A percentile compares a stretch with the other conserved stretches of the same genome.
Evolutionary conservation across 1,284 basidiomycete species (phyloP).

Genomic region (Termitomyces sp.): DNA sequence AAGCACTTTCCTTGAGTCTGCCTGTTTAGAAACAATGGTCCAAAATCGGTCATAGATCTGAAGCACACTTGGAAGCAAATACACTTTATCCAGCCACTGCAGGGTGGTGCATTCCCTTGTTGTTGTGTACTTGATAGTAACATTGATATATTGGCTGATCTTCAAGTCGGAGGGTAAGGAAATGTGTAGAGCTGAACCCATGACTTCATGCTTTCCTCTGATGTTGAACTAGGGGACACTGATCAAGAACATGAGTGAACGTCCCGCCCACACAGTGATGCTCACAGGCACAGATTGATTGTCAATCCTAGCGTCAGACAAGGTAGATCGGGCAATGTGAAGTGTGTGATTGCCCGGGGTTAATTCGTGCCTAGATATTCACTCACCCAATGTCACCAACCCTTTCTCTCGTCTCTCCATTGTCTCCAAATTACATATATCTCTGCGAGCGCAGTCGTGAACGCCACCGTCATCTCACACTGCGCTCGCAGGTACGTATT

Average conservation of each 20-base stretch:
- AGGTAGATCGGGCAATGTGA: no score
- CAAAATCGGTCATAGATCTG: not conserved
- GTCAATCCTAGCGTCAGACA: slow-evolving; percentile 53
- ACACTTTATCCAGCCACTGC: slow-evolving; percentile 89
- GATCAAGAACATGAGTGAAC: not conserved
- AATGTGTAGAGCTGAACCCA: slow-evolving; percentile 68
- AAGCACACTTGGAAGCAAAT: slow-evolving; percentile 20
- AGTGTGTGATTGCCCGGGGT: no score
- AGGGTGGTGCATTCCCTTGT: slow-evolving; percentile 78
- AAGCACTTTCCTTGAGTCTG: slow-evolving; percentile 87
- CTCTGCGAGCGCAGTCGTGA: no score
- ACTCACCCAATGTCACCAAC: no score
- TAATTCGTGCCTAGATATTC: no score
- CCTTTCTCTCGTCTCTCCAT: no score
- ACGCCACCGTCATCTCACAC: no score
- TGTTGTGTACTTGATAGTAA: slow-evolving; percentile 69
- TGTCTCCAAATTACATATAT: no score
- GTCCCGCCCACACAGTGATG: slow-evolving; percentile 1
- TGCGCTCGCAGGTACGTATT: no score
- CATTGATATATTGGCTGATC: slow-evolving; percentile 43
- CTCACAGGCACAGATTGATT: slow-evolving; percentile 47
- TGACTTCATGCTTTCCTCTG: slow-evolving; percentile 53
- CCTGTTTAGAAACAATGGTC: slow-evolving; percentile 22
- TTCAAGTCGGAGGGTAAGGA: slow-evolving; percentile 39
- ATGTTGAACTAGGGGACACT: slow-evolving; percentile 41